Conservation (phyloP, 2,329 filamentous ascomycete genomes). For the Hypoxylon sp. region DNA sequence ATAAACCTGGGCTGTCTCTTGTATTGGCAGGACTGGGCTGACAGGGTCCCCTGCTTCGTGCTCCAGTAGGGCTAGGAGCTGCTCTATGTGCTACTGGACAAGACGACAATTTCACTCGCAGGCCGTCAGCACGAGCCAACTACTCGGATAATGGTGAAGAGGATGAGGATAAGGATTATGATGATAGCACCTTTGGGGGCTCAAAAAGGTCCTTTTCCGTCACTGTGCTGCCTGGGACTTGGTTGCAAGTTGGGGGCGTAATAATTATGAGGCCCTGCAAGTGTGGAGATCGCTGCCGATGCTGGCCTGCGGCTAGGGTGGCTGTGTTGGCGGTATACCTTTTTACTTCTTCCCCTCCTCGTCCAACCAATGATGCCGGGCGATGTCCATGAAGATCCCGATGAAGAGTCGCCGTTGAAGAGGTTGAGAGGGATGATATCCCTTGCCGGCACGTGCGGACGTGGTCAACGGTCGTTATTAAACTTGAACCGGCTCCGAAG, state of each 20-base stretch:
- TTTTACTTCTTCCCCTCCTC: conserved; percentile 14
- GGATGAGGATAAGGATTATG: not conserved
- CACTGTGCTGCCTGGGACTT: not conserved
- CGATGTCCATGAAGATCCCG: conserved; percentile 15
- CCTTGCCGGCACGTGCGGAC: conserved; percentile 37
- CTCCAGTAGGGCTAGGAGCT: conserved; percentile 23
- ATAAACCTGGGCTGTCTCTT: conserved; percentile 19
- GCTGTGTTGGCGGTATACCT: conserved; percentile 36
- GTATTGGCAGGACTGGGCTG: conserved; percentile 20
- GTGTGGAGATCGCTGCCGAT: conserved; percentile 34
- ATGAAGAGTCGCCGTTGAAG: conserved; percentile 18
- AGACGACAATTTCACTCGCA: conserved; percentile 7
- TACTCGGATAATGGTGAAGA: conserved; percentile 9
- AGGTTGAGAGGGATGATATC: conserved; percentile 25
- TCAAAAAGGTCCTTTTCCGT: conserved; percentile 13
- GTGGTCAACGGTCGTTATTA: conserved; percentile 13
- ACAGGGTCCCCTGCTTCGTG: conserved; percentile 11
- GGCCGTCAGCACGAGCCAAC: conserved; percentile 18
- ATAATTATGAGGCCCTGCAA: conserved; percentile 23
- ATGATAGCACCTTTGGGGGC: conserved; percentile 17
- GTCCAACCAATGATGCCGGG: conserved; percentile 18
- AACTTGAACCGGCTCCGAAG: conserved; percentile 4
- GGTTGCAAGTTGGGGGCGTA: conserved; percentile 36
- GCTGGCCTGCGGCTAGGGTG: conserved; percentile 30
- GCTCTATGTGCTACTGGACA: conserved; percentile 1